These are phyloP conservation scores for Acer yangbiense DNA, from an alignment of 345 rosid genomes.

Conservation along the genomic window DNA sequence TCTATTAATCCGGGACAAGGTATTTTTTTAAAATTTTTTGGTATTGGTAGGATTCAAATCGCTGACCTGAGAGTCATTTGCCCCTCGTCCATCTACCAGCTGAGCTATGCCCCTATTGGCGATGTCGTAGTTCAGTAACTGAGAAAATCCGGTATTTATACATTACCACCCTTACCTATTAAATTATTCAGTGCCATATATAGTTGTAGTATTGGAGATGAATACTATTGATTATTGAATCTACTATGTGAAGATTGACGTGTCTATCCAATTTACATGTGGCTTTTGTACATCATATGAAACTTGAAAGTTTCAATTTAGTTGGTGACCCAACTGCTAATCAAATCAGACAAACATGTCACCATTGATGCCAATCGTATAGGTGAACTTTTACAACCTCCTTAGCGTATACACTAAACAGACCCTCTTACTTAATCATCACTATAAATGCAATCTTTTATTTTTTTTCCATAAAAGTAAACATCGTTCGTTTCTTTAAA, in stretches of 20 bases:
- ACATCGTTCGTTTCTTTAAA: too few relatives aligned
- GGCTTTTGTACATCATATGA: neutral
- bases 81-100: too few relatives aligned
- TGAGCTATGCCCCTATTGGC: too few relatives aligned
- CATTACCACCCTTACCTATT: neutral
- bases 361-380: neutral
- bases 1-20: too few relatives aligned
- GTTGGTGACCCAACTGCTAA: neutral
- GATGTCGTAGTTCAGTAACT: too few relatives aligned
- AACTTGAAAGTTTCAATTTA: constrained; percentile 6
- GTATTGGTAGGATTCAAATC: too few relatives aligned
- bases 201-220: neutral
- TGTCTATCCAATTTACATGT: too few relatives aligned
- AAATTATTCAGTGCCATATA: neutral
- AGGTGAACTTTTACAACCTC: neutral
- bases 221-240: neutral
- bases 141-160: too few relatives aligned
- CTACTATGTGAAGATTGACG: neutral
- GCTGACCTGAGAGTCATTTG: too few relatives aligned
- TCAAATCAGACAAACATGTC: neutral
- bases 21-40: too few relatives aligned
- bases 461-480: too few relatives aligned
- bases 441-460: too few relatives aligned
- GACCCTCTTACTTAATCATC: neutral
- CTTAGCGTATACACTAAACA: neutral